Evolutionary conservation across 2,329 filamentous ascomycete species (phyloP).

Genomic region (Orbilia oligospora): DNA sequence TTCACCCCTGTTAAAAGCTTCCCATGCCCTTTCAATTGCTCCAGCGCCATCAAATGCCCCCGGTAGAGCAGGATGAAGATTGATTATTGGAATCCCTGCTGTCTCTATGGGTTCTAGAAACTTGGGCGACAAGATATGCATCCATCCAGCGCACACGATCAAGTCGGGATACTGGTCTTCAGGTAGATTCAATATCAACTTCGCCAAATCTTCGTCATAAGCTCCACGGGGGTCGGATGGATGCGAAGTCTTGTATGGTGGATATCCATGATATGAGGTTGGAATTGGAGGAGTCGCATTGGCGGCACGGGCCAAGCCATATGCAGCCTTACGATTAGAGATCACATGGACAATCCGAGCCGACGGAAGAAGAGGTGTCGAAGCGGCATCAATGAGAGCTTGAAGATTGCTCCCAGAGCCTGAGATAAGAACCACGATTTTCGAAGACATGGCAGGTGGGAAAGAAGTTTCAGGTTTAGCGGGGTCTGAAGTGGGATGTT

Average conservation of each 20-base stretch:
- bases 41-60: conserved; percentile 82
- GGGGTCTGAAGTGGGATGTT: conserved; percentile 35
- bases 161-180: conserved; percentile 76
- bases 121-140: conserved; percentile 81
- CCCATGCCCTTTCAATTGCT: conserved; percentile 83
- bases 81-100: conserved; percentile 79
- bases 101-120: conserved; percentile 79
- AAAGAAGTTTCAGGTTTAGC: conserved; percentile 18
- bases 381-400: conserved; percentile 77
- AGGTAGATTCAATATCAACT: conserved; percentile 72
- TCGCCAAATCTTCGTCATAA: conserved; percentile 83
- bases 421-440: conserved; percentile 78
- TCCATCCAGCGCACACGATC: conserved; percentile 87
- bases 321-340: conserved; percentile 76
- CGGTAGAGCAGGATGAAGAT: conserved; percentile 82
- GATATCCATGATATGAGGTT: conserved; percentile 84
- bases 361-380: conserved; percentile 67
- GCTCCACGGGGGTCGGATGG: conserved; percentile 74
- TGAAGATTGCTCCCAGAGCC: conserved; percentile 84
- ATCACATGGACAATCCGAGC: conserved; percentile 73
- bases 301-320: conserved; percentile 75
- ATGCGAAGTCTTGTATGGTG: conserved; percentile 80
- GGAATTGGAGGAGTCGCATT: conserved; percentile 74
- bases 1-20: conserved; percentile 78
- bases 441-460: conserved; percentile 64